Conservation (phyloP, 2,329 filamentous ascomycete genomes). For the Paecilomyces sp. region DNA sequence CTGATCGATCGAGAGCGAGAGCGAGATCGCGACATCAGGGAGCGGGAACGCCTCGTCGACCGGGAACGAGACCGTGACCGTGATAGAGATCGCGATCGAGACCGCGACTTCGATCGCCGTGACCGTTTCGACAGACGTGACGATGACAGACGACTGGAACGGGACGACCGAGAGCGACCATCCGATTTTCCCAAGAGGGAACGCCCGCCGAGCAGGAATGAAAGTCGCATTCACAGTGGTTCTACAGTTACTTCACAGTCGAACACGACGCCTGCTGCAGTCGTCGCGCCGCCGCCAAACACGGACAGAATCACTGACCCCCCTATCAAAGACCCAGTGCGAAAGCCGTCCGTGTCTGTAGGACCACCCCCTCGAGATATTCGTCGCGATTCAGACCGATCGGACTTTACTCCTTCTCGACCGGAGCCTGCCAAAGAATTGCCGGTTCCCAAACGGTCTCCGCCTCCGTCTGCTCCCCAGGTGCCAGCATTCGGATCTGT, state of each 20-base stretch:
- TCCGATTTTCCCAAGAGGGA: conserved; percentile 33
- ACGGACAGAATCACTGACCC: conserved; percentile 19
- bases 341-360: conserved; percentile 14
- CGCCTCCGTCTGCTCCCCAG: conserved; percentile 33
- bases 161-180: conserved; percentile 24
- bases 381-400: conserved; percentile 24
- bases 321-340: conserved; percentile 12
- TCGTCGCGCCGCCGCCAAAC: conserved; percentile 8
- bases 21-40: conserved; percentile 23
- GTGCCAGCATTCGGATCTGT: conserved; percentile 37
- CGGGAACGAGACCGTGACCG: conserved; percentile 9
- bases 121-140: conserved; percentile 26
- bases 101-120: conserved; percentile 26
- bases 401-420: conserved; percentile 17
- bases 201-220: conserved; percentile 24
- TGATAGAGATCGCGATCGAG: conserved; percentile 21
- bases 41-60: conserved; percentile 16
- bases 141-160: conserved; percentile 25
- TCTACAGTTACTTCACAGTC: conserved; percentile 13
- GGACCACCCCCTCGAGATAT: conserved; percentile 14
- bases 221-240: conserved; percentile 20
- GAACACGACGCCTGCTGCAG: conserved; percentile 2
- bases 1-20: conserved; percentile 26
- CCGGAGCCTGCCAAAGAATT: conserved; percentile 21
- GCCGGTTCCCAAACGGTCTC: conserved; percentile 22